Evolutionary conservation across 2,329 filamentous ascomycete genomes (phyloP).

Genomic region (Clarireedia hainanense): DNA sequence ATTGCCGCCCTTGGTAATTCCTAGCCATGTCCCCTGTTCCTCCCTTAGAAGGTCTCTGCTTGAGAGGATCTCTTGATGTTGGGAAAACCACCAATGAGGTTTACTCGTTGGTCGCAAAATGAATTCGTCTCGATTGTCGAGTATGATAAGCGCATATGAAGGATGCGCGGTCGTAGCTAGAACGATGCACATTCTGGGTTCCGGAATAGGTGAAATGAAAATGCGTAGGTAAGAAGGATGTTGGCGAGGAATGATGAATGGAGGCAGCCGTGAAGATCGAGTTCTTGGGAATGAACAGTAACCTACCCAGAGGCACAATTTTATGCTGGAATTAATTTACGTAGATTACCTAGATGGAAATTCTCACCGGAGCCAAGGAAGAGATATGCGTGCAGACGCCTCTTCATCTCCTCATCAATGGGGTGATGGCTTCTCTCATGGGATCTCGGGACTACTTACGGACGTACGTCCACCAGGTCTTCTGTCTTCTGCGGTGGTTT

Average conservation of each 20-base stretch:
- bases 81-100: slow-evolving; percentile 51
- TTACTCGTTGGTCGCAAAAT: slow-evolving; percentile 56
- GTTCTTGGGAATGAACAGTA: not conserved
- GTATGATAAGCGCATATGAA: slow-evolving; percentile 63
- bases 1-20: slow-evolving; percentile 50
- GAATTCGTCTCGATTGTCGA: slow-evolving; percentile 74
- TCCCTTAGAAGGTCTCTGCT: slow-evolving; percentile 53
- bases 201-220: not conserved
- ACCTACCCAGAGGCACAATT: slow-evolving; percentile 3
- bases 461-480: no score
- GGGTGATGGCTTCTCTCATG: not conserved
- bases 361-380: no score
- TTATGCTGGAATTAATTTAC: not conserved
- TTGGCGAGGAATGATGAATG: slow-evolving; percentile 2
- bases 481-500: no score
- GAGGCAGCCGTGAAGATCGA: not conserved
- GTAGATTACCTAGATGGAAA: not conserved
- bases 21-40: slow-evolving; percentile 60
- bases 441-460: no score
- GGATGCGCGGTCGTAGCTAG: slow-evolving; percentile 70
- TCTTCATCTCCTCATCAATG: not conserved
- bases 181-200: slow-evolving; percentile 62
- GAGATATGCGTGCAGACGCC: no score
- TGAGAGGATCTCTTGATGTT: slow-evolving; percentile 40
- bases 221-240: not conserved